Conservation (phyloP, 176 grass and related monocot species). For the Eragrostis nindensis region DNA sequence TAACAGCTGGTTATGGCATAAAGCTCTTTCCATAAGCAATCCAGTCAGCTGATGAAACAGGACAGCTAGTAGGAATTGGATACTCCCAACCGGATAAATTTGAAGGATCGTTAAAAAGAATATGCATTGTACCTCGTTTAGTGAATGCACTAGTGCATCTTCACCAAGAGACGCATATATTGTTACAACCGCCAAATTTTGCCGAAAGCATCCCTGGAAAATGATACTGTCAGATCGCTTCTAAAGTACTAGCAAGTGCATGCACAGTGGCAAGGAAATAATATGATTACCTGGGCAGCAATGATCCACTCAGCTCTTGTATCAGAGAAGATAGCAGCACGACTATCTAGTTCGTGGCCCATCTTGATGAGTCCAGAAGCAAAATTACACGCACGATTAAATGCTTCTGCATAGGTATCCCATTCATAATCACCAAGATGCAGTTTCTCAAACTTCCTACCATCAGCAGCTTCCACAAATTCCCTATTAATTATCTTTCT, state of each 20-base stretch:
- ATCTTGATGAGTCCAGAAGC: constrained; percentile 78
- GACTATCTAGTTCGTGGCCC: constrained; percentile 66
- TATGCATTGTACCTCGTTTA: constrained; percentile 71
- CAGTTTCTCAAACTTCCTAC: constrained; percentile 85
- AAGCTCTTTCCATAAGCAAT: background rate
- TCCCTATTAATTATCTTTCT: constrained; percentile 74
- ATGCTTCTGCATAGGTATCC: constrained; percentile 65
- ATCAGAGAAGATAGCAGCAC: constrained; percentile 86
- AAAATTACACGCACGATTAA: constrained; percentile 72
- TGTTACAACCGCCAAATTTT: constrained; percentile 83
- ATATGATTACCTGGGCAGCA: constrained; percentile 69
- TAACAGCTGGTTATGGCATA: background rate
- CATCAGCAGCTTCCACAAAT: constrained; percentile 53
- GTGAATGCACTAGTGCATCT: constrained; percentile 88
- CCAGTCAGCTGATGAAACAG: background rate
- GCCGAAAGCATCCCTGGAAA: constrained; percentile 77
- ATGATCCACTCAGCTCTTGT: constrained; percentile 89
- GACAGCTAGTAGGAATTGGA: background rate
- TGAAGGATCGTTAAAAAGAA: constrained; percentile 16
- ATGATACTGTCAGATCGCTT: background rate
- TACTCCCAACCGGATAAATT: constrained; percentile 5
- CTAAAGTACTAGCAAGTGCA: background rate
- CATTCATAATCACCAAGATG: constrained; percentile 88
- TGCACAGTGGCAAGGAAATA: background rate
- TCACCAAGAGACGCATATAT: constrained; percentile 95